Percentiles rank a stretch among this genome's conserved stretches.
phyloP scores from a whole-genome alignment of 1,139 yeast genomes.

The Entelexis sorbosivorans region DNA sequence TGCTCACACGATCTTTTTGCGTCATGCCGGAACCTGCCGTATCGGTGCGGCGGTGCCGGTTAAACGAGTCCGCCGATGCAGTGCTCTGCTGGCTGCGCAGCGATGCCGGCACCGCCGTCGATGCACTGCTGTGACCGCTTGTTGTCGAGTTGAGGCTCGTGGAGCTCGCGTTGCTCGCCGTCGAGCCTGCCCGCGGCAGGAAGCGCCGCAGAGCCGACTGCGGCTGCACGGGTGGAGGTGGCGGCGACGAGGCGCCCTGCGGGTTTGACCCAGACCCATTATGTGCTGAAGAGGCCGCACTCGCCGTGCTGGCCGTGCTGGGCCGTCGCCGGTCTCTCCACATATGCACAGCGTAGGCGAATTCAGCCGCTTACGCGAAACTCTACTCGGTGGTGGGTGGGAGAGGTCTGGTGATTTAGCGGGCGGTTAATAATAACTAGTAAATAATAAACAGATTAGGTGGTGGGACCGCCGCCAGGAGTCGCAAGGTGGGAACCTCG shows the following conservation, averaged over 20 bases:
- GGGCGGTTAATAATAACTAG: not conserved
- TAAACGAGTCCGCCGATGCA: not conserved
- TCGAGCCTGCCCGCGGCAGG: conserved; percentile 14
- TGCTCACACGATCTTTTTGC: conserved; percentile 4
- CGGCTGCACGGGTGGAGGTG: not conserved
- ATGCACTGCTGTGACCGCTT: not conserved
- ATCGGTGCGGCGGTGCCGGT: not conserved
- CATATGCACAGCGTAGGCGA: conserved; percentile 9
- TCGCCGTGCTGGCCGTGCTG: conserved; percentile 13
- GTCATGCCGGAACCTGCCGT: not conserved
- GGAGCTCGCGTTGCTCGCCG: conserved; percentile 16
- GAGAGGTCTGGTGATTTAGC: not conserved
- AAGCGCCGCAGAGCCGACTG: conserved; percentile 13
- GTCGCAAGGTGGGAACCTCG: too few relatives aligned
- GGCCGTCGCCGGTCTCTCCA: conserved; percentile 17
- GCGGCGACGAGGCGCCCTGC: not conserved
- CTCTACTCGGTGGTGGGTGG: not conserved
- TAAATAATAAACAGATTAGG: not conserved
- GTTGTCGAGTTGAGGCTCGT: conserved; percentile 3
- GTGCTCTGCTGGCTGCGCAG: not conserved
- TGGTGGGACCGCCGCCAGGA: not conserved
- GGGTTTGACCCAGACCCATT: not conserved
- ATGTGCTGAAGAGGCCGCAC: conserved; percentile 7
- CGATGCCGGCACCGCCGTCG: not conserved
- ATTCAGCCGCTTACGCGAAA: conserved; percentile 6